These are phyloP conservation scores for Papiliotrema terrestris DNA, from an alignment of 1,284 basidiomycete genomes.

Conservation along the genomic window DNA sequence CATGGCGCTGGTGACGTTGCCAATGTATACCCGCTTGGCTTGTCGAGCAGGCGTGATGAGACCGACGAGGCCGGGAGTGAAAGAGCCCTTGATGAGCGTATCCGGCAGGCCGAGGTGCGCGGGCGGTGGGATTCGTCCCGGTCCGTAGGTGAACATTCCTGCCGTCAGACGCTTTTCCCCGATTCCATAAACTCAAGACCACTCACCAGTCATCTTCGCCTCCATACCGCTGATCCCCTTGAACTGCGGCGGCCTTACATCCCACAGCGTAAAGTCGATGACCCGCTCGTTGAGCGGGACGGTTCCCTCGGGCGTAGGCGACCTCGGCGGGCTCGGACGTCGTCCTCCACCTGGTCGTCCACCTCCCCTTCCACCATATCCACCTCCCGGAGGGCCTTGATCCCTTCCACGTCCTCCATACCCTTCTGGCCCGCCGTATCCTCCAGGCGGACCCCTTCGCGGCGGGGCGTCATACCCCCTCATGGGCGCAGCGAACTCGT, in stretches of 20 bases:
- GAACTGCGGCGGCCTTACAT: conserved; percentile 90
- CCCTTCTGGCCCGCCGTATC: conserved; percentile 43
- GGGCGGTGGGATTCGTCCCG: conserved; percentile 43
- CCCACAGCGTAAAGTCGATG: conserved; percentile 88
- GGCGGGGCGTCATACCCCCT: conserved; percentile 12
- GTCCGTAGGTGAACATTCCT: conserved; percentile 47
- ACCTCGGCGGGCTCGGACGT: conserved; percentile 62
- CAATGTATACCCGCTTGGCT: conserved; percentile 90
- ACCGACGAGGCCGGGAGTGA: conserved; percentile 46
- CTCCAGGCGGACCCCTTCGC: conserved; percentile 46
- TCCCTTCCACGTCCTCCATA: conserved; percentile 18
- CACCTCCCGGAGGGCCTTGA: conserved; percentile 12
- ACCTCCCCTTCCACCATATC: conserved; percentile 25
- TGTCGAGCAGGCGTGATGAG: conserved; percentile 85
- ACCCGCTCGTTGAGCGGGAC: conserved; percentile 78
- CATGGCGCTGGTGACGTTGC: conserved; percentile 86
- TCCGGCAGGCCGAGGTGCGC: conserved; percentile 37
- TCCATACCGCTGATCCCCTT: conserved; percentile 92
- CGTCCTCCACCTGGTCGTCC: conserved; percentile 51
- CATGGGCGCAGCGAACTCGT: conserved; percentile 24
- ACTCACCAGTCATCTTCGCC: conserved; percentile 89
- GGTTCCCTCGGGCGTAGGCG: conserved; percentile 84
- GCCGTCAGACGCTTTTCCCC: conserved; percentile 1
- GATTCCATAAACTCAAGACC: neutral
- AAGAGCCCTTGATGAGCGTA: conserved; percentile 30